Base-by-base conservation (phyloP, 352 stramenopile species). In the Thraustotheca clavata region DNA sequence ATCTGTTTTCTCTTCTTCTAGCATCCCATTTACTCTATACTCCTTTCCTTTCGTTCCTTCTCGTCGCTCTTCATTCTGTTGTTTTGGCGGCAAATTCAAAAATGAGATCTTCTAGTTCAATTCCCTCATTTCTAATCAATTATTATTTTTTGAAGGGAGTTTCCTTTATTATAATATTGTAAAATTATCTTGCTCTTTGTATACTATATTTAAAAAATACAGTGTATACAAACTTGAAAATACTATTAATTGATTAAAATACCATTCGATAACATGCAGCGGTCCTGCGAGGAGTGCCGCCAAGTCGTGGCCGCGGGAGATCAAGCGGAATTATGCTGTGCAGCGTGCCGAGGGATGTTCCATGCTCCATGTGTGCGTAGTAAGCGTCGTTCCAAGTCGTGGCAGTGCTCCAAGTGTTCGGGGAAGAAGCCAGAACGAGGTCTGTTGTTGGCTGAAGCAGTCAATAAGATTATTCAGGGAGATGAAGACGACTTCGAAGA, bases 361-460 rank as follows among this genome's bases (percentile, higher is more conserved):
- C 57, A 65, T 54, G 57, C n/a, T 33, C 12, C 41, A 18, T 65
- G 57, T 27, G 57, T 65, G 18, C 57, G 57, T 31, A 65, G 57
- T 46, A 65, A 65, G 39, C 38, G 41, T 12, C 57, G 57, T 32
- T 14, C 57, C 11, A 38, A 54, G 32, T 38, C 35, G 24, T 65
- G 57, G 57, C 16, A 55, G 11, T 65, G 57, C 41, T 65, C 57
- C 29, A 46, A 32, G 14, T 65, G 57, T 34, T n/a, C 22, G 20
- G 57, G 57, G 4, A 18, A 24, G 11, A 52, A 65, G 9, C 55
- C n/a, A 12, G 57, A 65, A 33, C 46, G 47, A 34, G 57, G 57
- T 11, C 36, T 65, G 4, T 46, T 65, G 14, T 27, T 65, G 12
- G 39, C 57, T 11, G 57, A 65, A n/a, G 38, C 57, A 20, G 57